Evolutionary conservation across 495 filamentous ascomycete genomes (phyloP).

Genomic region (Penicillium fimorum): DNA sequence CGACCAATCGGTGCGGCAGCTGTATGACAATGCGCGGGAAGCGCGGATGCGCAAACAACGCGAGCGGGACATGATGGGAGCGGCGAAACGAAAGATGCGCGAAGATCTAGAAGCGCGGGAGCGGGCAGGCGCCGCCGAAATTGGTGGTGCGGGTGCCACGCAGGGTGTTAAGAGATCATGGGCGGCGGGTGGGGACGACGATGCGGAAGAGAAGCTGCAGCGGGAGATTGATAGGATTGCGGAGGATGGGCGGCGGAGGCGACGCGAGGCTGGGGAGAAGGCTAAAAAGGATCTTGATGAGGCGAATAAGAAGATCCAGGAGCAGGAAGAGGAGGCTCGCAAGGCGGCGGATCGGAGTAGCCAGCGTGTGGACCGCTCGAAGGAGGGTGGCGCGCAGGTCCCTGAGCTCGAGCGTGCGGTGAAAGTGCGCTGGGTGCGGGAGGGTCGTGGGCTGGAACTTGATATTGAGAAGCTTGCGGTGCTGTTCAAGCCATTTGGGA

Average conservation of each 20-base stretch:
- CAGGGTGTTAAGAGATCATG: constrained; percentile 49
- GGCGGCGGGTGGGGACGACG: constrained; percentile 44
- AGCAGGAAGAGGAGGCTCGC: constrained; percentile 39
- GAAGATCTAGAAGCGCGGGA: constrained; percentile 72
- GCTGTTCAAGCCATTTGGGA: constrained; percentile 55
- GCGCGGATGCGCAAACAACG: constrained; percentile 60
- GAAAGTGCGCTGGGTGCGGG: constrained; percentile 58
- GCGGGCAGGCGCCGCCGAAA: constrained; percentile 37
- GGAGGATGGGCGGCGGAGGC: constrained; percentile 58
- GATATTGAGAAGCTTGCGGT: constrained; percentile 43
- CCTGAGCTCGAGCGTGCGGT: constrained; percentile 58
- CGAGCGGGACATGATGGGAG: constrained; percentile 64
- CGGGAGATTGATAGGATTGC: constrained; percentile 60
- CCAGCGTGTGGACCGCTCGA: constrained; percentile 41
- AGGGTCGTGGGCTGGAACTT: constrained; percentile 43
- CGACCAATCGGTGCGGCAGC: constrained; percentile 56
- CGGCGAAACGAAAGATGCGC: constrained; percentile 67
- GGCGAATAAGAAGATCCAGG: constrained; percentile 40
- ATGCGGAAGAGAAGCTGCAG: constrained; percentile 57
- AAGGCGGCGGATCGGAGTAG: constrained; percentile 31
- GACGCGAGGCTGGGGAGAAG: constrained; percentile 50
- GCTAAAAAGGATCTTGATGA: constrained; percentile 51
- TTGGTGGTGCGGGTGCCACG: constrained; percentile 14
- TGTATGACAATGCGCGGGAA: constrained; percentile 69
- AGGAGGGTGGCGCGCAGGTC: constrained; percentile 46